Evolutionary conservation across 1,284 basidiomycete genomes (phyloP), one percentile per base, ranked within the genome.

Genomic region (Veloboletus limbatus): DNA sequence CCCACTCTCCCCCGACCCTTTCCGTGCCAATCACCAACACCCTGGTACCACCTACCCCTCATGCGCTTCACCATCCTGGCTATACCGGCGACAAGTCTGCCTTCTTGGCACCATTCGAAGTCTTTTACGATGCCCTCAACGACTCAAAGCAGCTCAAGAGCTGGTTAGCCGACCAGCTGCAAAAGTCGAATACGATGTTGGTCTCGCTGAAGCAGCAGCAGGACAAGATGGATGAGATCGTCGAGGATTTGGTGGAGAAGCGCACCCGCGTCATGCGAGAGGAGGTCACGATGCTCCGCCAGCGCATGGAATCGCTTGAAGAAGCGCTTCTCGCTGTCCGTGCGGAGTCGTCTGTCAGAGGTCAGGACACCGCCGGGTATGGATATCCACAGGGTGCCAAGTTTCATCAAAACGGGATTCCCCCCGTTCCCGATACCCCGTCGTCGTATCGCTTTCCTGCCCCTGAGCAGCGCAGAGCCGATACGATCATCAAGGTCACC

Each of bases 71-170:
- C 21, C 76, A 76, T 37, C 75, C 80, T 2, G 73, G 75, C 4
- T 81, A 79, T 56, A 60, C 74, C 14, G 75, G 74, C n/a, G 82
- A 85, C 55, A 85, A 83, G 59, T 71, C 77, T 0, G 80, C 84
- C 16, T 90, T 92, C 62, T 68, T 90, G 40, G 78, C 82, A 0
- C 85, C 85, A 2, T 92, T 91, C 53, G 85, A 85, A 58, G 62
- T 75, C 48, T 89, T 91, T 65, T 90, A 89, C 57, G 84, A 88
- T 49, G 81, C 86, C 2, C 74, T 92, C 28, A 78, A 81, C 49
- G 85, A 88, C 60, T 80, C 84, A 33, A 81, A 78, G 58, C 79
- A 85, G 58, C 75, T 88, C 47, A 87, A 87, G 67, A 59, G 62
- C 32, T 88, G 85, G 82, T 72, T 90, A 6, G 71, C 72, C 17